Evolutionary conservation across 176 grass and related monocot species (phyloP).

Genomic region (Hyparrhenia diplandra): DNA sequence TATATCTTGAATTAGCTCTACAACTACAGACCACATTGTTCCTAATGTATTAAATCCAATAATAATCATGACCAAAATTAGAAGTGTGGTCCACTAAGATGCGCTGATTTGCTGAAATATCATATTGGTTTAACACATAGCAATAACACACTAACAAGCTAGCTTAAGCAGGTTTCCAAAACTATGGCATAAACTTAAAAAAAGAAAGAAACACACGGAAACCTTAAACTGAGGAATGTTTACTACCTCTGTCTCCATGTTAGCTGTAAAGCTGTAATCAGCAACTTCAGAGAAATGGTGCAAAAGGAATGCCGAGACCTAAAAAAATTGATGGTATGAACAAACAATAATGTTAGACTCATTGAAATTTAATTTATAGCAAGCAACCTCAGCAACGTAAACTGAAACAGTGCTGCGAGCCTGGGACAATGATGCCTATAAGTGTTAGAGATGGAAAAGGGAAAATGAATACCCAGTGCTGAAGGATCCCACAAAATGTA

Average conservation of each 20-base stretch:
- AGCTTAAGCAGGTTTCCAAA: constrained; percentile 22
- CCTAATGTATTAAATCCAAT: constrained; percentile 8
- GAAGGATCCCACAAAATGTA: neutral
- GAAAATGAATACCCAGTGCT: neutral
- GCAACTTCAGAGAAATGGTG: constrained; percentile 86
- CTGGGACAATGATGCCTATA: neutral
- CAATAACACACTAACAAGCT: neutral
- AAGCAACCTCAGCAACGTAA: constrained; percentile 6
- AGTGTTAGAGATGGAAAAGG: neutral
- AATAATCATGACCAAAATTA: neutral
- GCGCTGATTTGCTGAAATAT: constrained; percentile 6
- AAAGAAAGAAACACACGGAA: constrained; percentile 14
- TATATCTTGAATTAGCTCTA: constrained; percentile 1
- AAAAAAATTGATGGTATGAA: constrained; percentile 7
- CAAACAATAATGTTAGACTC: constrained; percentile 2
- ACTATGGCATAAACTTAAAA: neutral
- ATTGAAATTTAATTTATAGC: constrained; percentile 1
- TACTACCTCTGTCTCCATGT: constrained; percentile 93
- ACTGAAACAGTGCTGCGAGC: constrained; percentile 10
- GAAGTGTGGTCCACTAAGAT: neutral
- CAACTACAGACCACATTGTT: neutral
- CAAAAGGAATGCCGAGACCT: constrained; percentile 83
- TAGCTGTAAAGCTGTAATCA: constrained; percentile 88
- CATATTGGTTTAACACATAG: neutral
- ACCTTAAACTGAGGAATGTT: constrained; percentile 19